A percentile compares a stretch with the other conserved stretches of the same genome.
Conservation (phyloP, 108 stramenopile genomes). For the Tribonema minus region DNA sequence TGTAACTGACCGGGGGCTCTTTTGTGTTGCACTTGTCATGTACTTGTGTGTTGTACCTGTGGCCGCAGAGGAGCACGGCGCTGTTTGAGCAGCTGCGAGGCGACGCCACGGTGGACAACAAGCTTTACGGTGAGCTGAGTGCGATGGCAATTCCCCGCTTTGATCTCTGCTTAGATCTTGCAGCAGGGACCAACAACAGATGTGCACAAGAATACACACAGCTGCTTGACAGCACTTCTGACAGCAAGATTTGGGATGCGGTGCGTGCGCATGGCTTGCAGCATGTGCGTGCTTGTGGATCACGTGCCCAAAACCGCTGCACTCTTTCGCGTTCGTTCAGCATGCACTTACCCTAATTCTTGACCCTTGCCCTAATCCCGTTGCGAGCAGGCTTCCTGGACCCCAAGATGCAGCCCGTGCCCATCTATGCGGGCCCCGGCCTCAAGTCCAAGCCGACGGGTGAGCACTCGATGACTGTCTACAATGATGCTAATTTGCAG, state of each 20-base stretch:
- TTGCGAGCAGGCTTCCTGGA: constrained; percentile 11
- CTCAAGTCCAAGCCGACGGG: constrained; percentile 21
- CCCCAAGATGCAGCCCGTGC: constrained; percentile 3
- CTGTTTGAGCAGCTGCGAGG: too few relatives aligned
- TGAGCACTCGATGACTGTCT: background rate
- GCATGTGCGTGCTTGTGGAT: background rate
- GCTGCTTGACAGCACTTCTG: too few relatives aligned
- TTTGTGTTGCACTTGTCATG: too few relatives aligned
- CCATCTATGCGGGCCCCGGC: constrained; percentile 11
- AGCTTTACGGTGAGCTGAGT: too few relatives aligned
- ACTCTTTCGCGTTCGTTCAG: background rate
- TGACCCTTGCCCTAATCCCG: background rate
- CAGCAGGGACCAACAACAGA: too few relatives aligned
- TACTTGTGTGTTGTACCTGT: too few relatives aligned
- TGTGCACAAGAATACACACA: too few relatives aligned
- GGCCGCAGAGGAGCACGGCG: too few relatives aligned
- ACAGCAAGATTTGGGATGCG: too few relatives aligned
- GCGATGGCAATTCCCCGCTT: background rate
- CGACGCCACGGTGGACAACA: too few relatives aligned
- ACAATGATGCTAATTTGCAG: background rate
- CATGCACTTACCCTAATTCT: background rate
- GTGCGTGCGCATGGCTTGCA: background rate
- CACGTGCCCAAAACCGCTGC: background rate
- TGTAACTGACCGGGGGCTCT: too few relatives aligned
- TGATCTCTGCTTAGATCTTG: background rate